Conservation (phyloP, 805 yeast species). For the Saccharomycopsis microspora region DNA sequence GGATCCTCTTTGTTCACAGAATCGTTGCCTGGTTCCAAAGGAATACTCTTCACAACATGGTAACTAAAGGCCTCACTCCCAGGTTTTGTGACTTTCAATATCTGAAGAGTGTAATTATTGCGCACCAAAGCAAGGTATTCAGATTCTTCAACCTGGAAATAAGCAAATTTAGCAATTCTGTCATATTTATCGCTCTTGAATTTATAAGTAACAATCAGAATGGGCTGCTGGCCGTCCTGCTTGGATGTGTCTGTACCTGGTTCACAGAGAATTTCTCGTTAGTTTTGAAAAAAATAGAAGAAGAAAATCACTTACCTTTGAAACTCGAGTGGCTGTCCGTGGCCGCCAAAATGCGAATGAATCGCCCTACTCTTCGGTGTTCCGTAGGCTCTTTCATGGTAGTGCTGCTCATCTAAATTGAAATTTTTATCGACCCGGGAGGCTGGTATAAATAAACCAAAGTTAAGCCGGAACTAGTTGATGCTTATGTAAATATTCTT, state of each 20-base stretch:
- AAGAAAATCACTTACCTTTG: conserved; percentile 1
- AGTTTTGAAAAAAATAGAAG: not conserved
- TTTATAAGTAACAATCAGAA: conserved; percentile 2
- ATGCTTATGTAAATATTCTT: no score
- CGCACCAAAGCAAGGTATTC: conserved; percentile 5
- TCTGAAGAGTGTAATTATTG: conserved; percentile 5
- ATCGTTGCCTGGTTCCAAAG: conserved; percentile 1
- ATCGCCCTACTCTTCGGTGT: no score
- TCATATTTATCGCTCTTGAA: not conserved
- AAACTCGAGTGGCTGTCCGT: conserved; percentile 10
- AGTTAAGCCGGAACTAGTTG: no score
- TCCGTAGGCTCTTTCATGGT: no score
- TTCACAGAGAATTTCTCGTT: conserved; percentile 8
- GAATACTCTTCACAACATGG: conserved; percentile 1
- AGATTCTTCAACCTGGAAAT: not conserved
- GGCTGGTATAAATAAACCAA: no score
- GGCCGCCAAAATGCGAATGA: conserved; percentile 6
- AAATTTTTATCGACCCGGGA: no score
- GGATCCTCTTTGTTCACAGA: not conserved
- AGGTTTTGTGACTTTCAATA: not conserved
- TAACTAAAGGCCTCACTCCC: not conserved
- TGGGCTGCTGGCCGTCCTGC: conserved; percentile 8
- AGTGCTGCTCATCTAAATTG: no score
- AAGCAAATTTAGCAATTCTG: conserved; percentile 5
- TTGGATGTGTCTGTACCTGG: conserved; percentile 12